Conservation (phyloP, 257 asterid genomes). For the Salvia rosmarinus region DNA sequence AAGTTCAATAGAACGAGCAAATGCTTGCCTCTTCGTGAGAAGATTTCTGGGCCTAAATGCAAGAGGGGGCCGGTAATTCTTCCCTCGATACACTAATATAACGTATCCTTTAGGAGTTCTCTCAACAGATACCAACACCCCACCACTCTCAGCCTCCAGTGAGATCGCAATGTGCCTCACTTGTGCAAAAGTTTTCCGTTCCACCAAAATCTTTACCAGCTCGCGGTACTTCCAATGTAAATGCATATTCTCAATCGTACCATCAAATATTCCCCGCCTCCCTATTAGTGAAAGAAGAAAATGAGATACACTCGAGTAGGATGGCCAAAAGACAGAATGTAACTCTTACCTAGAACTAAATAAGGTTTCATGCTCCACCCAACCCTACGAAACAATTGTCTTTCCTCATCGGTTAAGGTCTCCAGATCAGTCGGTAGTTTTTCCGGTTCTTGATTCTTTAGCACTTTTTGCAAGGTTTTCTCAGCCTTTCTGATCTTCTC, state of each 20-base stretch:
- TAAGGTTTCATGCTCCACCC: conserved; percentile 93
- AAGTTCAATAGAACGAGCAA: conserved; percentile 87
- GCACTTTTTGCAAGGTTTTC: conserved; percentile 62
- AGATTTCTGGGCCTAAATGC: conserved; percentile 69
- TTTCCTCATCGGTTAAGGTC: conserved; percentile 81
- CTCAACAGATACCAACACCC: conserved; percentile 81
- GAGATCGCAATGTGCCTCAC: conserved; percentile 79
- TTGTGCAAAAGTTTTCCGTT: conserved; percentile 63
- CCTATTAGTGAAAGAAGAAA: conserved; percentile 48
- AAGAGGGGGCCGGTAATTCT: conserved; percentile 77
- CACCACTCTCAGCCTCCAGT: conserved; percentile 96
- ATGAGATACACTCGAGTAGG: conserved; percentile 17
- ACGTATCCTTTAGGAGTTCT: conserved; percentile 70
- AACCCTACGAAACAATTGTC: conserved; percentile 75
- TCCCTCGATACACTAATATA: conserved; percentile 83
- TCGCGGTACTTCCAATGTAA: conserved; percentile 94
- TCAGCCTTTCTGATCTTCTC: conserved; percentile 72
- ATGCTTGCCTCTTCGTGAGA: conserved; percentile 86
- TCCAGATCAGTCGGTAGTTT: conserved; percentile 80
- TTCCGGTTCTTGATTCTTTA: conserved; percentile 61
- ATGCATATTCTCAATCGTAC: conserved; percentile 94
- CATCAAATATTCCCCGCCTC: conserved; percentile 84
- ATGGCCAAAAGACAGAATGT: neutral
- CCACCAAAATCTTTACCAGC: conserved; percentile 77
- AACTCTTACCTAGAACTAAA: conserved; percentile 66